Evolutionary conservation across 768 basidiomycete genomes (phyloP).

Genomic region (Grammothele lineata): DNA sequence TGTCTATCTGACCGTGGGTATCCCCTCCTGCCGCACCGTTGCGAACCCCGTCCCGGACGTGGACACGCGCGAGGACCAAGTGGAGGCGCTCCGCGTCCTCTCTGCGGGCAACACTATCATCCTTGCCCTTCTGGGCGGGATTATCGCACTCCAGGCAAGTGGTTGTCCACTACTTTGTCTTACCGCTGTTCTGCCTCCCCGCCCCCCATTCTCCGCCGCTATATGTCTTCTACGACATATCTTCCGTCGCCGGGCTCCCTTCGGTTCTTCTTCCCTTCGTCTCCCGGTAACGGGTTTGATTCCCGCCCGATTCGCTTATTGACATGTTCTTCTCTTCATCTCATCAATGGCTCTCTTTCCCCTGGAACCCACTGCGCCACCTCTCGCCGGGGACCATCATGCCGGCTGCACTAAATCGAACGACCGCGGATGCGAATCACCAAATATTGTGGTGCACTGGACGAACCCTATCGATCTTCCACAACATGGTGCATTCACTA

Average conservation of each 20-base stretch:
- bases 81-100: constrained; percentile 77
- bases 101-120: constrained; percentile 88
- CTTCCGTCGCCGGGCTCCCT: background rate
- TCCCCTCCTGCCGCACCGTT: constrained; percentile 75
- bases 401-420: no score
- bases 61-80: constrained; percentile 60
- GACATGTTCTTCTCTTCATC: no score
- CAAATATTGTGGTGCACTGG: no score
- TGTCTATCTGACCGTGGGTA: constrained; percentile 78
- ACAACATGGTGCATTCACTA: constrained; percentile 17
- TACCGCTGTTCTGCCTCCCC: background rate
- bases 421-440: no score
- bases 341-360: no score
- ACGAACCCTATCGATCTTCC: no score
- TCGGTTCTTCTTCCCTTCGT: background rate
- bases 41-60: constrained; percentile 48
- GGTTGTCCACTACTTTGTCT: background rate
- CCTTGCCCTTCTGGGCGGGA: constrained; percentile 57
- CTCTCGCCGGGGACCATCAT: no score
- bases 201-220: background rate
- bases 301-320: no score
- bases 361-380: no score
- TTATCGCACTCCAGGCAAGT: constrained; percentile 72
- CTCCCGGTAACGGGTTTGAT: no score
- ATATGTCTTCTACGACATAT: no score